A percentile compares a stretch with the other conserved stretches of the same genome.
These are phyloP conservation scores for Daedaleopsis sinensis DNA, from an alignment of 768 basidiomycete species.

Conservation along the genomic window DNA sequence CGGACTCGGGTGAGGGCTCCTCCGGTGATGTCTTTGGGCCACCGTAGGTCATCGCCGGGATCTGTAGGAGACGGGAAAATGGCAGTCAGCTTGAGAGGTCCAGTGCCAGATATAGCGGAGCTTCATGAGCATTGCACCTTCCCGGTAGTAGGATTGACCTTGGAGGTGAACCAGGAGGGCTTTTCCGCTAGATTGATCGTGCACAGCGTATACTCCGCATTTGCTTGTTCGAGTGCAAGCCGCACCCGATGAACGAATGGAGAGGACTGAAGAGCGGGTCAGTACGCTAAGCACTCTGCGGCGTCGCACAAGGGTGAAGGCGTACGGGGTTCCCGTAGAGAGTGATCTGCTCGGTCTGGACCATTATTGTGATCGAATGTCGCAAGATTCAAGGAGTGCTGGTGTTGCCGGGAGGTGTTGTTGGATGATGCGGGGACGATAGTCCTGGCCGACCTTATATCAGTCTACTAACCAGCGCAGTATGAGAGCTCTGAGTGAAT, in stretches of 20 bases:
- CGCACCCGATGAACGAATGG: slow-evolving; percentile 37
- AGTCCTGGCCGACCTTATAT: too few species aligned
- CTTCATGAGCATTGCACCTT: too few species aligned
- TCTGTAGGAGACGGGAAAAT: slow-evolving; percentile 30
- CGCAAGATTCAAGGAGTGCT: neutral
- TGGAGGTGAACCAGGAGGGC: slow-evolving; percentile 65
- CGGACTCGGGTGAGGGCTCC: slow-evolving; percentile 57
- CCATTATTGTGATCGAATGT: neutral
- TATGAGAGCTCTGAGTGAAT: too few species aligned
- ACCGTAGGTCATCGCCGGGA: slow-evolving; percentile 62
- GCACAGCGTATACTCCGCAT: slow-evolving; percentile 48
- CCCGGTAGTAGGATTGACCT: slow-evolving; percentile 60
- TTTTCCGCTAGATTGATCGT: slow-evolving; percentile 64
- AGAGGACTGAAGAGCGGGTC: slow-evolving; percentile 1
- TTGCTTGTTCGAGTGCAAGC: slow-evolving; percentile 61
- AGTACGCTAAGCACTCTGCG: neutral
- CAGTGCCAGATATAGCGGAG: neutral
- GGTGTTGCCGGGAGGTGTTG: neutral
- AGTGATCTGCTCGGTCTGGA: slow-evolving; percentile 13
- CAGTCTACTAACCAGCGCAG: too few species aligned
- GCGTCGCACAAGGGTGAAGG: too few species aligned
- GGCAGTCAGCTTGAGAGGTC: neutral
- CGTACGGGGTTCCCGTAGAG: slow-evolving; percentile 4
- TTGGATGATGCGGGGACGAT: neutral
- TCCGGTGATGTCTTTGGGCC: slow-evolving; percentile 57